Conservation (phyloP, 169 alveolate genomes). For the Eimeria mitis region DNA sequence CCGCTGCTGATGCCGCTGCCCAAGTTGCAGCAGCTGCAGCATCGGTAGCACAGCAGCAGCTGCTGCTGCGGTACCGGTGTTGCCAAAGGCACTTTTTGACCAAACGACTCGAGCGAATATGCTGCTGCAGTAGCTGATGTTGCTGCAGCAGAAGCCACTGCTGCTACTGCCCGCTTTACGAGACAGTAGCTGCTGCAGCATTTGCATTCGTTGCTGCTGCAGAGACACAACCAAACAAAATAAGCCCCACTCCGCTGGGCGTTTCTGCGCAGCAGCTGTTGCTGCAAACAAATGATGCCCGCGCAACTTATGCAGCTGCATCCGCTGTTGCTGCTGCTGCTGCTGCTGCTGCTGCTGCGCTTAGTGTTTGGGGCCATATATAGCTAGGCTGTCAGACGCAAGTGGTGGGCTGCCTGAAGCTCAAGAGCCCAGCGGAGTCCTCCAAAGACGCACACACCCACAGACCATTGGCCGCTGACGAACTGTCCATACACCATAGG, state of each 20-base stretch:
- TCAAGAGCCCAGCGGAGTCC: slow-evolving; percentile 87
- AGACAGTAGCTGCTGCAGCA: slow-evolving; percentile 44
- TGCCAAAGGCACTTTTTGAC: not conserved
- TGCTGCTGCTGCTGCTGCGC: slow-evolving; percentile 40
- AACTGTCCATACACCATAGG: slow-evolving; percentile 87
- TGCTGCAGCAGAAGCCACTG: slow-evolving; percentile 30
- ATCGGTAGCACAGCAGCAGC: slow-evolving; percentile 12
- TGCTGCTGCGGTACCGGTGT: not conserved
- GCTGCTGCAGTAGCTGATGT: slow-evolving; percentile 34
- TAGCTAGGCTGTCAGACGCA: slow-evolving; percentile 20
- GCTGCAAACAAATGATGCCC: slow-evolving; percentile 12
- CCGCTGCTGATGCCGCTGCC: slow-evolving; percentile 51
- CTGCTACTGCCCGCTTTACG: slow-evolving; percentile 4
- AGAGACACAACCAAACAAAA: slow-evolving; percentile 24
- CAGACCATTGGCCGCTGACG: slow-evolving; percentile 85
- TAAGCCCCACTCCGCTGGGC: slow-evolving; percentile 16
- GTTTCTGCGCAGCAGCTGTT: slow-evolving; percentile 40
- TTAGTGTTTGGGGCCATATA: not conserved
- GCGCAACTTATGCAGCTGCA: not conserved
- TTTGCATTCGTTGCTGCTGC: slow-evolving; percentile 19
- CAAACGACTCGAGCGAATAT: slow-evolving; percentile 27
- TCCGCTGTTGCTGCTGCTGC: slow-evolving; percentile 8
- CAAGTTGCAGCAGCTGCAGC: slow-evolving; percentile 34
- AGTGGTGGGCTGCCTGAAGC: slow-evolving; percentile 85
- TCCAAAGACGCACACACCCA: slow-evolving; percentile 87